Evolutionary conservation across 148 eudicot genomes (phyloP).

Genomic region (Vaccinium corymbosum): DNA sequence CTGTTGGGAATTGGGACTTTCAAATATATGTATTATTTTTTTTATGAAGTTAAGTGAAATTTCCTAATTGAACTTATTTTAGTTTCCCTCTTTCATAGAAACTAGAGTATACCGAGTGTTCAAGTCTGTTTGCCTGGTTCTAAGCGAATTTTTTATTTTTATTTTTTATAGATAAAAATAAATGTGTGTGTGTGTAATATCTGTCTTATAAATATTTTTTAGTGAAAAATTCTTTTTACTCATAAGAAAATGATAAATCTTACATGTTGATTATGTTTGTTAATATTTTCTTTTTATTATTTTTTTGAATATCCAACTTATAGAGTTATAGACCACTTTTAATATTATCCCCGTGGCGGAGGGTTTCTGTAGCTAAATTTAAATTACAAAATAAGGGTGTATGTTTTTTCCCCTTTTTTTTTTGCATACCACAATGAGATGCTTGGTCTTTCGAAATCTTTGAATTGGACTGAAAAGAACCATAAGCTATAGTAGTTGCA

Average conservation of each 20-base stretch:
- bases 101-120: background rate
- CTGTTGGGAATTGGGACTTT: background rate
- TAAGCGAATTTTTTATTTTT: background rate
- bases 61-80: background rate
- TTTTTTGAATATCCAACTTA: background rate
- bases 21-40: background rate
- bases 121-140: background rate
- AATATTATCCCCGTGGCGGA: background rate
- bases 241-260: background rate
- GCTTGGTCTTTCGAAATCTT: background rate
- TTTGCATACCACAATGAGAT: background rate
- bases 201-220: background rate
- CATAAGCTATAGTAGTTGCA: background rate
- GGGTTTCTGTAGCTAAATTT: constrained; percentile 1
- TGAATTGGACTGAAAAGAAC: background rate
- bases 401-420: background rate
- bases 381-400: background rate
- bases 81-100: background rate
- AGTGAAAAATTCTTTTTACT: background rate
- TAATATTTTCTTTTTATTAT: background rate
- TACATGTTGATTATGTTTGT: background rate
- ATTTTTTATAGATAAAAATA: background rate
- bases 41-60: background rate
- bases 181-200: background rate
- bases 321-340: background rate